Evolutionary conservation across 148 eudicot species (phyloP).

Genomic region (Camellia sinensis): DNA sequence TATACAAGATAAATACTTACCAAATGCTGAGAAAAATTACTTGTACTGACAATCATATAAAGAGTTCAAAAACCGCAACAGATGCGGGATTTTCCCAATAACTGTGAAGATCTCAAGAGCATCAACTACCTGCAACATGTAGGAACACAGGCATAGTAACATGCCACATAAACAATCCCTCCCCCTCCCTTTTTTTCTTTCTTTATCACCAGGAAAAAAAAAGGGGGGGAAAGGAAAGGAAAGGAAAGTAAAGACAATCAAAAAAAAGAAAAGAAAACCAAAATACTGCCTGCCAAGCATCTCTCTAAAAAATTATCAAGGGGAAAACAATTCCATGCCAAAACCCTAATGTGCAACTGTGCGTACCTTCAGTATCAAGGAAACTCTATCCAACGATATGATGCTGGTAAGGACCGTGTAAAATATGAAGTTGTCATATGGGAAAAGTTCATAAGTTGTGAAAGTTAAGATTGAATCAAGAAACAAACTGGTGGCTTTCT

Average conservation of each 20-base stretch:
- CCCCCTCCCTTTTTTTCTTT: too few relatives aligned
- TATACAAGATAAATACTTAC: constrained; percentile 38
- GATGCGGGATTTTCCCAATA: constrained; percentile 74
- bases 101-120: constrained; percentile 99
- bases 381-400: constrained; percentile 89
- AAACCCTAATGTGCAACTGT: constrained; percentile 3
- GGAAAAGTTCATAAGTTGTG: constrained; percentile 91
- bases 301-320: neutral
- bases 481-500: constrained; percentile 79
- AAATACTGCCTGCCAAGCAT: neutral
- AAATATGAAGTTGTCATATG: constrained; percentile 90
- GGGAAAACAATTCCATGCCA: neutral
- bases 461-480: constrained; percentile 98
- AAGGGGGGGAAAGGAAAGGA: too few relatives aligned
- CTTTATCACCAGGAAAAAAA: neutral
- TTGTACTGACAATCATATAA: constrained; percentile 91
- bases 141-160: constrained; percentile 21
- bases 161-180: too few relatives aligned
- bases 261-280: too few relatives aligned
- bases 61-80: constrained; percentile 85
- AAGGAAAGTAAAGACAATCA: neutral
- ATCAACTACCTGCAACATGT: constrained; percentile 74
- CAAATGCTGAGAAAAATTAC: constrained; percentile 89
- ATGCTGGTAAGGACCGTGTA: constrained; percentile 87
- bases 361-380: constrained; percentile 89